Evolutionary conservation across 1,284 basidiomycete species (phyloP).

Genomic region (Laetiporus sulphureus): DNA sequence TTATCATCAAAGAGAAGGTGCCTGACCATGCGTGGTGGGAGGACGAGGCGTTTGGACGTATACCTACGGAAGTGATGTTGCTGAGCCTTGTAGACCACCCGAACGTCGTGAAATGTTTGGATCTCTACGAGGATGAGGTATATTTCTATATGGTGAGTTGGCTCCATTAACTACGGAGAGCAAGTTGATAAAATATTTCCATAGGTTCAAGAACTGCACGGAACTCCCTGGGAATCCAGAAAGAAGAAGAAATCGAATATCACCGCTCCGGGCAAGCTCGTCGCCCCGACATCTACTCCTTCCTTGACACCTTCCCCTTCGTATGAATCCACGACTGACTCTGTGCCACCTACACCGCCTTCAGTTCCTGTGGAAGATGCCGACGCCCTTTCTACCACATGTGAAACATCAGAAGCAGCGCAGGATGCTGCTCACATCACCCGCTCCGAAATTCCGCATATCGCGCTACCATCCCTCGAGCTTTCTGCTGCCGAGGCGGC

Average conservation of each 20-base stretch:
- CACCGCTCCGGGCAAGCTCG: slow-evolving; percentile 24
- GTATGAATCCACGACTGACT: slow-evolving; percentile 31
- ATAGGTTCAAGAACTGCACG: slow-evolving; percentile 89
- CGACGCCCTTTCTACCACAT: slow-evolving; percentile 13
- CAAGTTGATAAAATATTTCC: slow-evolving; percentile 2
- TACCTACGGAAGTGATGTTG: slow-evolving; percentile 81
- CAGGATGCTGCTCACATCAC: slow-evolving; percentile 1
- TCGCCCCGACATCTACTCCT: slow-evolving; percentile 27
- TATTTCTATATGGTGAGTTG: slow-evolving; percentile 81
- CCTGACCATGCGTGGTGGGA: slow-evolving; percentile 76
- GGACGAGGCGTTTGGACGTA: slow-evolving; percentile 49
- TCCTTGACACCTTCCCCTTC: slow-evolving; percentile 51
- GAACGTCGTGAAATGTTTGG: slow-evolving; percentile 78
- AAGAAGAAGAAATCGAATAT: slow-evolving; percentile 22
- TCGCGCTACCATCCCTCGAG: no score
- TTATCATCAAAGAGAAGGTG: slow-evolving; percentile 83
- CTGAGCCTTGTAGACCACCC: slow-evolving; percentile 72
- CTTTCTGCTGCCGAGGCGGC: no score
- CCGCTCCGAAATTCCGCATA: no score
- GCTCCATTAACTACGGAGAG: slow-evolving; percentile 6
- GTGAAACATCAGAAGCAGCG: background rate
- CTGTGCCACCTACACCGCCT: slow-evolving; percentile 23
- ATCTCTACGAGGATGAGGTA: slow-evolving; percentile 74
- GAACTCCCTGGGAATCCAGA: slow-evolving; percentile 67
- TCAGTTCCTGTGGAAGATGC: slow-evolving; percentile 36